phyloP scores from a whole-genome alignment of 2,329 filamentous ascomycete species.

The Alternaria infectoria region DNA sequence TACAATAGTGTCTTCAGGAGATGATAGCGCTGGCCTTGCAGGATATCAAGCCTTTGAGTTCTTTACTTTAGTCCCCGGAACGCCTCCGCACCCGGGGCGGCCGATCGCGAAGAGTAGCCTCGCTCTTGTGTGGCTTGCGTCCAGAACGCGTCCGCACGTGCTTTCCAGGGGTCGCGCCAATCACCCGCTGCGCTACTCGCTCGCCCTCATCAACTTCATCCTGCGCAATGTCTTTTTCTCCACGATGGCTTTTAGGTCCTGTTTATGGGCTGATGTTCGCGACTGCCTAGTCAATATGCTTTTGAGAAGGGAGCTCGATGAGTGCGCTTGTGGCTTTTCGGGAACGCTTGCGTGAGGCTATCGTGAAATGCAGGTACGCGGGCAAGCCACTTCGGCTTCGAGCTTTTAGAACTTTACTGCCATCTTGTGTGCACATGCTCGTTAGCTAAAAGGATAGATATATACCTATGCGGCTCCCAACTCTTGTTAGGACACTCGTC shows the following conservation, averaged over 20 bases:
- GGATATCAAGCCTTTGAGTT: too few species aligned
- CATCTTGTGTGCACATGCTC: neutral
- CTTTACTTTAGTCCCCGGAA: neutral
- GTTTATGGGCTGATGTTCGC: neutral
- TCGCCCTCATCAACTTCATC: neutral
- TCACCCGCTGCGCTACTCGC: neutral
- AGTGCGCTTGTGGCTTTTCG: neutral
- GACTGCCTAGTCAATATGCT: neutral
- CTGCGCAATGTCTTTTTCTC: neutral
- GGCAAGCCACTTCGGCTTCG: neutral
- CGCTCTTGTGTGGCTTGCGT: neutral
- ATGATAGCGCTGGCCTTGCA: neutral
- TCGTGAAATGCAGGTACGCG: neutral
- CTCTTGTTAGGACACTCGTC: neutral
- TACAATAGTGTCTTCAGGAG: neutral
- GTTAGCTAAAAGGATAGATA: neutral
- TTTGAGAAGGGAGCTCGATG: too few species aligned
- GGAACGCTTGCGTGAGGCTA: neutral
- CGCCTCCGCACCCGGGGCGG: neutral
- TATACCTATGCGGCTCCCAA: neutral
- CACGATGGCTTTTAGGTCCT: rapidly evolving
- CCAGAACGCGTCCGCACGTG: neutral
- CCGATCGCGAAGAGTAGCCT: neutral
- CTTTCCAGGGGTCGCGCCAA: neutral
- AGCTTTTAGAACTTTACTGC: too few species aligned